Base-by-base conservation (phyloP, 208 protist species). In the Acanthamoeba castellanii region DNA sequence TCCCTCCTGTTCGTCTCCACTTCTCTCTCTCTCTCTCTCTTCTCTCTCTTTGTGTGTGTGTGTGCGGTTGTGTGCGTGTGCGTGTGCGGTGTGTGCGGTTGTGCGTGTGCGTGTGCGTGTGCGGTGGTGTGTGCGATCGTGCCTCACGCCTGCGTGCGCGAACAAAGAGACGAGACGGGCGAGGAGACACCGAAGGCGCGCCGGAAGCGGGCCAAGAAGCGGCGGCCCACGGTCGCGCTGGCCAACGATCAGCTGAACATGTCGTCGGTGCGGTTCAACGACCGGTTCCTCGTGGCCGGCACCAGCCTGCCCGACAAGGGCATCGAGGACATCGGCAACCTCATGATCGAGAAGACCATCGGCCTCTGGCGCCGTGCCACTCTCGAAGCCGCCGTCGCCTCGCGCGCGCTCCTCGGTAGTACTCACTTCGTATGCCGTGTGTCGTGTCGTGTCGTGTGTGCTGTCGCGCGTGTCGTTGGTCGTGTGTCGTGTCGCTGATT, bases 341-440 rank as follows among this genome's bases (percentile, higher is more conserved):
- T 92, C 34, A 27, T 92, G 57, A 92, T 92, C 27, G 85, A 92
- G 37, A 92, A 92, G 57, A 92, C 85, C 27, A 72, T 92, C 27
- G 85, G 85, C 30, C 57, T 92, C 0, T 92, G 85, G 85, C 85
- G 85, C n/a, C 25, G 50, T 8, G 57, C 9, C 13, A 76, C 57
- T 3, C 57, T 92, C 18, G 85, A 92, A 47, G 76, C 76, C 76
- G 76, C 76, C 18, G 45, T 84, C 4, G 32, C 68, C 11, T 74
- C 68, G 30, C 9, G 68, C 68, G 30, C 32, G 32, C n/a, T 81
- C n/a, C 32, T 27, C 18, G 72, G n/a, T 81, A 27, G 16, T 42
- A 11, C 20, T 64, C 59, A 22, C 22, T 7, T 64, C 59, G 59
- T 22, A 4, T 64, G 59, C 59, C 9, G 20, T 52, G 47, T 52